A percentile compares a stretch with the other conserved stretches of the same genome.
phyloP scores from a whole-genome alignment of 768 basidiomycete genomes.

The Cystofilobasidium macerans region DNA sequence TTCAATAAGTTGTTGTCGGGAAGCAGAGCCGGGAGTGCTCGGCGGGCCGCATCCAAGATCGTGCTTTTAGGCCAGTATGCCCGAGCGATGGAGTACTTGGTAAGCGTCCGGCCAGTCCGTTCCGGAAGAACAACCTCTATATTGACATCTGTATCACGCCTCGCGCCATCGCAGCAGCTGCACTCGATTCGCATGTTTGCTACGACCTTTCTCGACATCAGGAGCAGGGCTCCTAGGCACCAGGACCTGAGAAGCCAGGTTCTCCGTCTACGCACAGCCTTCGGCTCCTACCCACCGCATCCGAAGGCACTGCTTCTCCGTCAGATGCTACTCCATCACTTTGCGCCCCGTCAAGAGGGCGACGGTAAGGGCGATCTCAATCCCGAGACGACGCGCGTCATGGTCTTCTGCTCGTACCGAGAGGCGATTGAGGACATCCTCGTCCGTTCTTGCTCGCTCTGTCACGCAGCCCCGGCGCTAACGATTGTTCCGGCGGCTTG shows the following conservation, averaged over 20 bases:
- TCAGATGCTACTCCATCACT: constrained; percentile 62
- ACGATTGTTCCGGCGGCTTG: too few species aligned
- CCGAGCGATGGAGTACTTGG: constrained; percentile 77
- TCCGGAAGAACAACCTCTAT: too few species aligned
- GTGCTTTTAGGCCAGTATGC: constrained; percentile 54
- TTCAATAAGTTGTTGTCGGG: constrained; percentile 31
- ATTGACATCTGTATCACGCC: too few species aligned
- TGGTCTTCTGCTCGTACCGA: constrained; percentile 86
- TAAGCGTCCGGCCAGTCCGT: constrained; percentile 38
- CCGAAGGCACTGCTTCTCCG: constrained; percentile 86
- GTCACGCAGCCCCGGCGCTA: too few species aligned
- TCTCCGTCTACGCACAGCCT: constrained; percentile 29
- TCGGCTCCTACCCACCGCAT: constrained; percentile 45
- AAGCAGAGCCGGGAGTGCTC: too few species aligned
- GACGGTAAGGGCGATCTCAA: constrained; percentile 20
- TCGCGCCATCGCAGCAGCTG: constrained; percentile 66
- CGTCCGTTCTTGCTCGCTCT: constrained; percentile 28
- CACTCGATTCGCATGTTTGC: constrained; percentile 71
- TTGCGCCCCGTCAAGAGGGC: constrained; percentile 41
- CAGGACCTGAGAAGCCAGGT: constrained; percentile 36
- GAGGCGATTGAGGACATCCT: constrained; percentile 87
- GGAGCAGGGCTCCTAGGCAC: constrained; percentile 39
- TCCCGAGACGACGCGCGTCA: constrained; percentile 52
- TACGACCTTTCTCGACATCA: constrained; percentile 48
- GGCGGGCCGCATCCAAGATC: too few species aligned